Evolutionary conservation across 805 yeast genomes (phyloP), one percentile per base, ranked within the genome.

Genomic region (Brettanomyces nanus): DNA sequence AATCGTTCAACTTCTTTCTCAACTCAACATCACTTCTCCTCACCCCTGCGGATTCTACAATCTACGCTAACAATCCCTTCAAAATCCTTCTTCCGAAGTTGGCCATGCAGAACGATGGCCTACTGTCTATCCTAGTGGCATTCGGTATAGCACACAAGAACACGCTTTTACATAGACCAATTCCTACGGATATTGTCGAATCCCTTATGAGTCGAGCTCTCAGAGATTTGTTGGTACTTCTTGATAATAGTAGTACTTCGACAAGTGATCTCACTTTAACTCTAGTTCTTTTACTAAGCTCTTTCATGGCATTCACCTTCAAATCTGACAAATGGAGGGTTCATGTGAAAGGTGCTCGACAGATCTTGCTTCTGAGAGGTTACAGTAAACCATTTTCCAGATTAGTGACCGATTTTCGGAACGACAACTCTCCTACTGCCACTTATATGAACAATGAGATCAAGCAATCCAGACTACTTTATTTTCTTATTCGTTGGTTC

Each of bases 21-120:
- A 65, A 75, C 36, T 71, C 73, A 11, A 80, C 85, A 0, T 73
- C 89, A 2, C 66, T 66, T 27, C 61, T 69, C 19, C 63, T 82
- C 15, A 84, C 79, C 5, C 87, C 89, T 0, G 77, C 83, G 0
- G 85, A 85, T 7, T 62, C 71, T 3, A 52, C 63, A 6, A 49
- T 69, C 2, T 78, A 77, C 48, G 75, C 72, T 13, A 78, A 80
- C 47, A 83, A 82, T 47, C 94, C 94, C 0, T 82, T 81, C 59
- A 69, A 70, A 42, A 68, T 68, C 10, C 61, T 80, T 6, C 56
- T 84, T 10, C 90, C 92, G 0, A 73, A 71, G 46, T 66, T 83
- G 69, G 86, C 90, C 1, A 62, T 77, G 67, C 65, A 67, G 19
- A 66, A 71, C 41, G 72, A 75, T 4, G 71, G 82, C 0, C 53